Base-by-base conservation (phyloP, 768 basidiomycete genomes). In the Obba rivulosa region DNA sequence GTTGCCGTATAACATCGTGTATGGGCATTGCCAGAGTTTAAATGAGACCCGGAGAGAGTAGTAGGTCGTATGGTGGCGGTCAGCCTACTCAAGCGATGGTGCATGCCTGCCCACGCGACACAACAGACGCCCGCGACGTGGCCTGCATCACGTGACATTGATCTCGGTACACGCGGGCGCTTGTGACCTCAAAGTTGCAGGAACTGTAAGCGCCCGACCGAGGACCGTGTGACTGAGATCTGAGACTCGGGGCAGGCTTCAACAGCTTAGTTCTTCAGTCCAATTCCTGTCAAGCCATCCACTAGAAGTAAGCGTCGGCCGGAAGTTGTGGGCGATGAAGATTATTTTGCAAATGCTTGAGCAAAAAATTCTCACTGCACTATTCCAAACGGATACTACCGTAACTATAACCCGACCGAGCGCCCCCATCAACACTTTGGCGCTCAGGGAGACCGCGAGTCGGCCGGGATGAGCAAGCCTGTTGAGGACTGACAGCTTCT, bases 1-100 rank as follows among this genome's bases (percentile, higher is more conserved):
- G 64, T 50, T 77, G 74, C 24, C 76, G 78, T 20, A 83, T 54
- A 43, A 74, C 55, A 52, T 73, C 73, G 52, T 72, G 67, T 57
- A 75, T 60, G 45, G 80, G 78, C 78, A 84, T 79, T 42, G 43
- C 17, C 25, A 34, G 34, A 17, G 28, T 31, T 7, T 31, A 31
- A 31, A 31, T 31, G 28, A 31, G 45, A 14, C 14, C n/a, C n/a
- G 21, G 40, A 8, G 17, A 20, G 34, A 39, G 39, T 34, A 2
- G 35, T n/a, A 36, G 28, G 41, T 25, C 22, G 41, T 8, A 24
- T 20, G 23, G 7, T 43, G 22, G 13, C 11, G 24, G 13, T 31
- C 28, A 13, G 13, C 28, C 28, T n/a, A n/a, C 28, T 31, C 28
- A 31, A 31, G 28, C 28, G 28, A 31, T 31, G 28, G 13, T 31